phyloP scores from a whole-genome alignment of 495 filamentous ascomycete species.

The Aspergillus avenaceus region DNA sequence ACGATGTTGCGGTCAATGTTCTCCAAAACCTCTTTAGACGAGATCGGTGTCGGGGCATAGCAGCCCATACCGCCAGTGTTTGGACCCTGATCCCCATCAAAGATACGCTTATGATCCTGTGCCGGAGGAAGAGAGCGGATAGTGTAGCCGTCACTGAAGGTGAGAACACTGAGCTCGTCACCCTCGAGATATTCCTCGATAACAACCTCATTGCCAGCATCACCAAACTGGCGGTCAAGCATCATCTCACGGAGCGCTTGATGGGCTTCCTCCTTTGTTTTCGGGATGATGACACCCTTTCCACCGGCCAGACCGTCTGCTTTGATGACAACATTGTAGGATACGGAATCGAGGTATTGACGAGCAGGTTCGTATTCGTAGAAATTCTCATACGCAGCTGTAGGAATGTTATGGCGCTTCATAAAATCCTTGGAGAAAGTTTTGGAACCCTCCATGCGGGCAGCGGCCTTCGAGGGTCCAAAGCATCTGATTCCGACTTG shows the following conservation, averaged over 20 bases:
- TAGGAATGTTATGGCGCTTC: constrained; percentile 85
- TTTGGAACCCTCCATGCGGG: constrained; percentile 92
- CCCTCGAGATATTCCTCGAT: constrained; percentile 94
- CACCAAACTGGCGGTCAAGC: constrained; percentile 80
- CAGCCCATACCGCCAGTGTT: constrained; percentile 99
- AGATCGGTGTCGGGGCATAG: constrained; percentile 87
- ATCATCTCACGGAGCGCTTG: constrained; percentile 83
- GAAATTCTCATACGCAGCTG: constrained; percentile 86
- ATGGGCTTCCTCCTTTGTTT: constrained; percentile 75
- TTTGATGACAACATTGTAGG: constrained; percentile 83
- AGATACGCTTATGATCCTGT: constrained; percentile 94
- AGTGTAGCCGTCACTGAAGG: constrained; percentile 85
- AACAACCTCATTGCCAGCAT: constrained; percentile 86
- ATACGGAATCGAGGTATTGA: constrained; percentile 68
- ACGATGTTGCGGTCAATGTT: constrained; percentile 79
- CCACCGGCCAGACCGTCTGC: constrained; percentile 82
- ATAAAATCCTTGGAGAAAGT: constrained; percentile 98
- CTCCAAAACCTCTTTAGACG: constrained; percentile 66
- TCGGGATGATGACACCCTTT: constrained; percentile 88
- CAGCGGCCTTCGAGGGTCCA: constrained; percentile 80
- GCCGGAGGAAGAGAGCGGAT: constrained; percentile 83
- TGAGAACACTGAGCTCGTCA: constrained; percentile 87
- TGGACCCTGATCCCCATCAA: constrained; percentile 84
- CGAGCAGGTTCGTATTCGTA: constrained; percentile 71
- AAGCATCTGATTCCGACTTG: constrained; percentile 75